These are phyloP conservation scores for Pleurotus pulmonarius DNA, from an alignment of 768 basidiomycete genomes.

Conservation along the genomic window DNA sequence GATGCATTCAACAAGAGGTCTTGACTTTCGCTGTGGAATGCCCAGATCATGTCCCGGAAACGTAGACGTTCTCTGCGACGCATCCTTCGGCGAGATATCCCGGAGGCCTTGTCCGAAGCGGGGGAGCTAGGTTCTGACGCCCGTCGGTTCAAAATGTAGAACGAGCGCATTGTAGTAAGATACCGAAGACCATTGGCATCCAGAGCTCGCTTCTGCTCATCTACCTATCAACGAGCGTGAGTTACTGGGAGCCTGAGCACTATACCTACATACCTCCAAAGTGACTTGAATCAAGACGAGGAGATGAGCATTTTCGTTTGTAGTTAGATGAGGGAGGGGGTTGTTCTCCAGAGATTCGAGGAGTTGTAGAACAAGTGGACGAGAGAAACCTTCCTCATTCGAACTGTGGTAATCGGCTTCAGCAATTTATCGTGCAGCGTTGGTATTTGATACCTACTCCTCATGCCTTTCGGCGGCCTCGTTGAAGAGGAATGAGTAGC, in stretches of 20 bases:
- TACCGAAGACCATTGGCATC: constrained; percentile 93
- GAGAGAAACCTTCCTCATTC: constrained; percentile 58
- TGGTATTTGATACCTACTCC: constrained; percentile 23
- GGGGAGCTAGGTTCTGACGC: constrained; percentile 47
- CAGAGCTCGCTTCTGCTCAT: constrained; percentile 85
- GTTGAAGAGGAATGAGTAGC: constrained; percentile 53
- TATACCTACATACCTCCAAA: constrained; percentile 55
- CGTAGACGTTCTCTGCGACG: constrained; percentile 74
- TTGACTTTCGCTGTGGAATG: constrained; percentile 93
- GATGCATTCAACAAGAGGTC: constrained; percentile 75
- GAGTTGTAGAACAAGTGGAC: constrained; percentile 54
- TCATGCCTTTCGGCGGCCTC: constrained; percentile 35
- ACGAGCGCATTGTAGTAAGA: constrained; percentile 88
- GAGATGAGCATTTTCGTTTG: constrained; percentile 81
- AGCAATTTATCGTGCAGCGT: background rate
- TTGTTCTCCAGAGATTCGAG: constrained; percentile 59
- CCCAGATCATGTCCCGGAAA: constrained; percentile 96
- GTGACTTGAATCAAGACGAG: constrained; percentile 84
- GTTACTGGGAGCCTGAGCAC: background rate
- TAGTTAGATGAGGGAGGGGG: constrained; percentile 67
- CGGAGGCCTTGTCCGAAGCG: constrained; percentile 24
- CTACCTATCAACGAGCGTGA: constrained; percentile 48
- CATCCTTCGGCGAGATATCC: constrained; percentile 34
- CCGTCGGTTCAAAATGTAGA: constrained; percentile 79
- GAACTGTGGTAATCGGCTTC: constrained; percentile 27